Conservation (phyloP, 768 basidiomycete species). For the Dendrothele bispora region DNA sequence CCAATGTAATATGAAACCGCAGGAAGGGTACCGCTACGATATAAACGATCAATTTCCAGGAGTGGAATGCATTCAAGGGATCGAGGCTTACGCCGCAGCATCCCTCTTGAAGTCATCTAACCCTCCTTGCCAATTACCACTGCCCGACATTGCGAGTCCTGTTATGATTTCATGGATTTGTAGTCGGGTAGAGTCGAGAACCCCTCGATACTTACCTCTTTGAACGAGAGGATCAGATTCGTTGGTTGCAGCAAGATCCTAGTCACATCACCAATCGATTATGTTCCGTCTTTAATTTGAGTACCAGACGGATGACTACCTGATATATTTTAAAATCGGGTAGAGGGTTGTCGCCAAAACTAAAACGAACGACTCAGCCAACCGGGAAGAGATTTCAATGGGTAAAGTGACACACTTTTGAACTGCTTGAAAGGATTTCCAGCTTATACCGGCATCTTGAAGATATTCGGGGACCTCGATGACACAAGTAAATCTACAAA, state of each 20-base stretch:
- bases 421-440: constrained; percentile 7
- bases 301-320: no score
- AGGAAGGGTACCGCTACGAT: constrained; percentile 3
- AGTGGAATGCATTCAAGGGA: not conserved
- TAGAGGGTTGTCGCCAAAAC: constrained; percentile 8
- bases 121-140: constrained; percentile 9
- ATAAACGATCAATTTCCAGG: not conserved
- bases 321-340: constrained; percentile 1
- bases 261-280: no score
- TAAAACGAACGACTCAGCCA: not conserved
- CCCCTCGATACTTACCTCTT: not conserved
- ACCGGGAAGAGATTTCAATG: no score
- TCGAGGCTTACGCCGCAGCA: constrained; percentile 1
- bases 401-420: not conserved
- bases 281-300: no score
- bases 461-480: constrained; percentile 7
- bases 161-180: no score
- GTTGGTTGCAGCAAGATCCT: constrained; percentile 1
- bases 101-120: constrained; percentile 6
- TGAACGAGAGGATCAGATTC: constrained; percentile 3
- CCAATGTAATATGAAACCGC: constrained; percentile 8
- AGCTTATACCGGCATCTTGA: constrained; percentile 4
- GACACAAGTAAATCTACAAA: no score
- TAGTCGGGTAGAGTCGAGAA: no score
- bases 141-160: constrained; percentile 6